Conservation (phyloP, 2,329 filamentous ascomycete genomes). For the Fusarium sp. region DNA sequence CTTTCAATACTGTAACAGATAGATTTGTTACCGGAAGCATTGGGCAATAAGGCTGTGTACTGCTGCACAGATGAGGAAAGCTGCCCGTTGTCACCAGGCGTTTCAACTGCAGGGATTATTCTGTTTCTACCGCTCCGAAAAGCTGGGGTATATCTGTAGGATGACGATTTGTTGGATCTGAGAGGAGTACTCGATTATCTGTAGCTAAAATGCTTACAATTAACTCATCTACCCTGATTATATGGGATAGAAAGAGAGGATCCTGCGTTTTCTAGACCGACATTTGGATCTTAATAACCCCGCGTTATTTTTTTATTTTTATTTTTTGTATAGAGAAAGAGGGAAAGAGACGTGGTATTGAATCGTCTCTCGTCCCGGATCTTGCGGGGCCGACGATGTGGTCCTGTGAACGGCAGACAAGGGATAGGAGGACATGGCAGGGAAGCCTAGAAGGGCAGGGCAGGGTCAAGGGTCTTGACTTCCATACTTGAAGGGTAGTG, state of each 20-base stretch:
- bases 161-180: conserved; percentile 19
- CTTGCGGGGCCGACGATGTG: not conserved
- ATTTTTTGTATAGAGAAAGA: not conserved
- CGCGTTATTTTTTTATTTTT: not conserved
- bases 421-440: not conserved
- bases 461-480: not conserved
- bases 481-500: no score
- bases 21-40: not conserved
- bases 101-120: conserved; percentile 6
- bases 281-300: not conserved
- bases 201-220: not conserved
- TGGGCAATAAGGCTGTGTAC: conserved; percentile 29
- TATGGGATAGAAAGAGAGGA: not conserved
- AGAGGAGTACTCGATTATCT: not conserved
- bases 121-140: conserved; percentile 14
- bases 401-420: conserved; percentile 1
- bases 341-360: not conserved
- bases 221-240: not conserved
- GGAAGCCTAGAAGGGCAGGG: no score
- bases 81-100: conserved; percentile 12
- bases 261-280: not conserved
- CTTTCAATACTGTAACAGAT: not conserved
- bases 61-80: conserved; percentile 2
- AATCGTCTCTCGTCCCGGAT: not conserved
- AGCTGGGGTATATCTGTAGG: conserved; percentile 18